Evolutionary conservation across 2,329 filamentous ascomycete genomes (phyloP).

Genomic region (Colletotrichum eleusines): DNA sequence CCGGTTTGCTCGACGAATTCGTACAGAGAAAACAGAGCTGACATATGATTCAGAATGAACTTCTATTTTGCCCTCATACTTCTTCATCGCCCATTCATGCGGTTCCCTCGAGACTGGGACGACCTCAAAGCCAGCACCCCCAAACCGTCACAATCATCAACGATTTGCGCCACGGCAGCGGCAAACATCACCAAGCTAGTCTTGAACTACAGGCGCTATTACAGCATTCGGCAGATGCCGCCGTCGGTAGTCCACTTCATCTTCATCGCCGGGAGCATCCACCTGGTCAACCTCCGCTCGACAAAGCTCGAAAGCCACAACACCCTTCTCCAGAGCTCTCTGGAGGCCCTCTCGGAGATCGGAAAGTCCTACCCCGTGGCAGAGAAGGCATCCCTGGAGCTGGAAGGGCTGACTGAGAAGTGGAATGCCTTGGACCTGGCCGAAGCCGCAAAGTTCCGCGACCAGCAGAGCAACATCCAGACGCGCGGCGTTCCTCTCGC

Average conservation of each 20-base stretch:
- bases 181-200: conserved; percentile 14
- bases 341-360: conserved; percentile 5
- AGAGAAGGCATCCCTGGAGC: background rate
- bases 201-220: background rate
- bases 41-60: background rate
- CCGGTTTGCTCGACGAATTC: background rate
- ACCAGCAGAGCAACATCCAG: background rate
- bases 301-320: background rate
- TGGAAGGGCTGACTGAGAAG: background rate
- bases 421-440: conserved; percentile 1
- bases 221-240: conserved; percentile 24
- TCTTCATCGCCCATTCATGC: conserved; percentile 29
- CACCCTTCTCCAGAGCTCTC: conserved; percentile 8
- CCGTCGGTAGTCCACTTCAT: conserved; percentile 22
- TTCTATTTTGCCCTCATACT: conserved; percentile 27
- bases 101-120: background rate
- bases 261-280: conserved; percentile 29
- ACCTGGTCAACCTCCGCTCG: conserved; percentile 1
- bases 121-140: background rate
- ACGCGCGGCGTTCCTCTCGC: background rate
- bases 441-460: background rate
- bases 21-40: background rate
- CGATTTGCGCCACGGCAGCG: conserved; percentile 8
- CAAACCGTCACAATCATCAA: background rate
- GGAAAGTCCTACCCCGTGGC: conserved; percentile 21